These are phyloP conservation scores for Emergomyces africanus DNA, from an alignment of 2,329 filamentous ascomycete species.

Conservation along the genomic window DNA sequence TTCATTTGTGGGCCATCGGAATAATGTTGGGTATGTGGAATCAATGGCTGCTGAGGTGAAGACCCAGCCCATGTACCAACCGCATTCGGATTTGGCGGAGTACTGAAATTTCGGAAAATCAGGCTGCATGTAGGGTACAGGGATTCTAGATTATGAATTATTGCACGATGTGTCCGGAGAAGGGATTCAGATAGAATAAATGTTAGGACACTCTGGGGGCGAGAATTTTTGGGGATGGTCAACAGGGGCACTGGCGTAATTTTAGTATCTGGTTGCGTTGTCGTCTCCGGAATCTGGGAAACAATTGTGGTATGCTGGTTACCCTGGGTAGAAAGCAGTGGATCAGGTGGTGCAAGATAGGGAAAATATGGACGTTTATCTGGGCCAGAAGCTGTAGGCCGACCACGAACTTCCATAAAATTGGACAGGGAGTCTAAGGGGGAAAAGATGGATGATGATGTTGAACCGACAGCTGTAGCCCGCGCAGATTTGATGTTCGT, in stretches of 20 bases:
- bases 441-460: slow-evolving; percentile 14
- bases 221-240: neutral
- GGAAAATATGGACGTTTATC: slow-evolving; percentile 17
- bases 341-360: neutral
- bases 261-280: neutral
- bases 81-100: neutral
- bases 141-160: slow-evolving; percentile 10
- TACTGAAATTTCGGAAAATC: slow-evolving; percentile 14
- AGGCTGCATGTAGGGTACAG: slow-evolving; percentile 5
- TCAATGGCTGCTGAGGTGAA: neutral
- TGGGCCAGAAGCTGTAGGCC: slow-evolving; percentile 17
- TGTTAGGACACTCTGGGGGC: slow-evolving; percentile 14
- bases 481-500: neutral
- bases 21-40: slow-evolving; percentile 36
- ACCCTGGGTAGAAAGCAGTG: neutral
- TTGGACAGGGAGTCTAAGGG: slow-evolving; percentile 31
- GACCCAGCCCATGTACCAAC: neutral
- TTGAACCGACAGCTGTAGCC: neutral
- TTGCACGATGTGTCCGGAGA: slow-evolving; percentile 15
- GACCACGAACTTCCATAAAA: slow-evolving; percentile 39
- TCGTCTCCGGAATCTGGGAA: too few relatives aligned
- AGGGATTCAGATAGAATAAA: slow-evolving; percentile 17
- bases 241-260: neutral
- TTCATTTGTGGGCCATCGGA: slow-evolving; percentile 4
- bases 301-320: neutral